These are phyloP conservation scores for Polytrichum formosum DNA, from an alignment of 225 moss, liverwort and hornwort genomes.

Conservation along the genomic window DNA sequence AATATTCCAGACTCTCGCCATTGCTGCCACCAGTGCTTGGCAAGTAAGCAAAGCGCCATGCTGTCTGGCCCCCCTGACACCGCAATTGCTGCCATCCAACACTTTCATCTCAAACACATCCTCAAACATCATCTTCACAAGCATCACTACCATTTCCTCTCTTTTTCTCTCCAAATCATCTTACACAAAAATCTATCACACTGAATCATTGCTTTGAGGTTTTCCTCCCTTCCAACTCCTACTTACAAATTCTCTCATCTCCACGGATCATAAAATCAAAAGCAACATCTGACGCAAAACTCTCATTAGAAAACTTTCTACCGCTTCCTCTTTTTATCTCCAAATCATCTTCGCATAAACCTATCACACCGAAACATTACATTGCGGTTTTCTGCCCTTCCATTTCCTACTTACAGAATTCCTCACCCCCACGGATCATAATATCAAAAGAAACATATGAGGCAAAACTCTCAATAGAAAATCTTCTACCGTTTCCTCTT, in stretches of 20 bases:
- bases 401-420: too few species aligned
- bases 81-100: slow-evolving; percentile 69
- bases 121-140: background rate
- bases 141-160: background rate
- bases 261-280: too few species aligned
- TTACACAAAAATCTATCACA: background rate
- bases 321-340: background rate
- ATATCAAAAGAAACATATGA: too few species aligned
- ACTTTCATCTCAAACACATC: slow-evolving; percentile 5
- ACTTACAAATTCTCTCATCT: too few species aligned
- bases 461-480: too few species aligned
- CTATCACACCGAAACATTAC: background rate
- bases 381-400: background rate
- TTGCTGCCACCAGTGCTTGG: slow-evolving; percentile 59
- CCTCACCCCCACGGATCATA: too few species aligned
- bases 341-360: background rate
- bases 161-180: background rate
- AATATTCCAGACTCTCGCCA: slow-evolving; percentile 28
- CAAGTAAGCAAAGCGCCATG: slow-evolving; percentile 85
- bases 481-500: background rate
- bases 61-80: slow-evolving; percentile 98
- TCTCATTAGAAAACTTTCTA: background rate
- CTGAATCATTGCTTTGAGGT: background rate
- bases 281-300: too few species aligned
- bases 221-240: too few species aligned